Evolutionary conservation across 495 filamentous ascomycete genomes (phyloP).

Genomic region (Coniosporium apollinis): DNA sequence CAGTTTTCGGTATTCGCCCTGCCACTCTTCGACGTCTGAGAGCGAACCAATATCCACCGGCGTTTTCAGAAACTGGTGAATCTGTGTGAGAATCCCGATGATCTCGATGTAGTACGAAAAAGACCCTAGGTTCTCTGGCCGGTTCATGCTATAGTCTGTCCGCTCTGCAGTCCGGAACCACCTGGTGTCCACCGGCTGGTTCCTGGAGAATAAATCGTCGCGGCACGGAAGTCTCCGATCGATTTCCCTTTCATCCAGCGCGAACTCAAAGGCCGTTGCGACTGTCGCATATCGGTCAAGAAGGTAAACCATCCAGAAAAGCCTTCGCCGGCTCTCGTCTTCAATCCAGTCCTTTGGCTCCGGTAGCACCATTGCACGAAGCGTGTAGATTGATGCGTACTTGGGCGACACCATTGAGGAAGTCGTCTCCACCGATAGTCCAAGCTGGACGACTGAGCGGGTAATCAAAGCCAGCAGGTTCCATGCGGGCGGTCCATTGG

Average conservation of each 20-base stretch:
- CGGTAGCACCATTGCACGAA: conserved; percentile 63
- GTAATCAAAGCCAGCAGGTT: conserved; percentile 78
- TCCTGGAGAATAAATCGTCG: conserved; percentile 69
- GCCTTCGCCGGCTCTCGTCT: conserved; percentile 61
- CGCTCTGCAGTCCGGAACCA: conserved; percentile 42
- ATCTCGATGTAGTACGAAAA: conserved; percentile 81
- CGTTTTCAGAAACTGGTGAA: conserved; percentile 70
- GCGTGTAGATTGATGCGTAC: conserved; percentile 69
- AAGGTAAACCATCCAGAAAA: conserved; percentile 90
- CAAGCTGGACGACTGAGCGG: conserved; percentile 68
- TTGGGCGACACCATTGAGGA: conserved; percentile 55
- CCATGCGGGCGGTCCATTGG: conserved; percentile 76
- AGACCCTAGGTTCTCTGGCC: conserved; percentile 64
- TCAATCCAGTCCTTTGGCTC: conserved; percentile 75
- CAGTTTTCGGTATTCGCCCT: conserved; percentile 67
- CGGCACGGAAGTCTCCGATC: conserved; percentile 73
- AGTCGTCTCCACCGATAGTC: conserved; percentile 62
- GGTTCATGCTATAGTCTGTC: conserved; percentile 45
- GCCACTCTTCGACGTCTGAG: conserved; percentile 76
- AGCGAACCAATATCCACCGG: conserved; percentile 75
- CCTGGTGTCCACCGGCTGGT: conserved; percentile 64
- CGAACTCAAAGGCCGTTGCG: conserved; percentile 79
- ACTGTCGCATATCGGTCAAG: conserved; percentile 79
- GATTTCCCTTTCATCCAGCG: conserved; percentile 72
- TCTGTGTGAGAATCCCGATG: conserved; percentile 65